Percentiles rank a stretch among this genome's conserved stretches.
Conservation (phyloP, 2,329 filamentous ascomycete genomes). For the Venturia carpophila region DNA sequence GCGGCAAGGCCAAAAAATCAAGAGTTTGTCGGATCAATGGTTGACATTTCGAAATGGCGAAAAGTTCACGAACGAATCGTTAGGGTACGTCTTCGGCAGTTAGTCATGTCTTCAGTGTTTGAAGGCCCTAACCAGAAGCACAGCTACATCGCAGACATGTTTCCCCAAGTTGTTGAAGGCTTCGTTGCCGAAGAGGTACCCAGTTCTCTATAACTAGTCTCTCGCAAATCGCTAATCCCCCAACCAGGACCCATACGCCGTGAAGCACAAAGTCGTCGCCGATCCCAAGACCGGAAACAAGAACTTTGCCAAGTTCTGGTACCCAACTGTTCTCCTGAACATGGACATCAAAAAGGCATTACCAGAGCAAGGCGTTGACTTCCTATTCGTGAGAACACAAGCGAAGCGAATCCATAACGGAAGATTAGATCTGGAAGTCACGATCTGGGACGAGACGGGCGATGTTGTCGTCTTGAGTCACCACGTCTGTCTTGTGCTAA, state of each 20-base stretch:
- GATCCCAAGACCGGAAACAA: slow-evolving; percentile 28
- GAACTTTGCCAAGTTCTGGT: slow-evolving; percentile 51
- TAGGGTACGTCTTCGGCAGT: slow-evolving; percentile 36
- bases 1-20: slow-evolving; percentile 35
- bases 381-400: slow-evolving; percentile 58
- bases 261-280: slow-evolving; percentile 23
- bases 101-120: too few relatives aligned
- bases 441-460: slow-evolving; percentile 55
- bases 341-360: slow-evolving; percentile 69
- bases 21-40: slow-evolving; percentile 56
- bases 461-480: slow-evolving; percentile 61
- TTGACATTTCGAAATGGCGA: slow-evolving; percentile 52
- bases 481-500: slow-evolving; percentile 58
- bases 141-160: slow-evolving; percentile 57
- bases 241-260: slow-evolving; percentile 27
- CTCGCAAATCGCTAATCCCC: neutral
- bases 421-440: slow-evolving; percentile 65
- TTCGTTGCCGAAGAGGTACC: slow-evolving; percentile 26
- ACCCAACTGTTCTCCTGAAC: slow-evolving; percentile 67
- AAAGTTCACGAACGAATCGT: slow-evolving; percentile 54
- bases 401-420: slow-evolving; percentile 63
- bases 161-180: slow-evolving; percentile 56
- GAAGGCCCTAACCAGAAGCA: neutral
- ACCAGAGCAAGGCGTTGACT: slow-evolving; percentile 60
- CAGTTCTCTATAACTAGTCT: neutral